Evolutionary conservation across 1,284 basidiomycete species (phyloP), one percentile per base, ranked within the genome.

Genomic region (Ceratobasidium sp.): DNA sequence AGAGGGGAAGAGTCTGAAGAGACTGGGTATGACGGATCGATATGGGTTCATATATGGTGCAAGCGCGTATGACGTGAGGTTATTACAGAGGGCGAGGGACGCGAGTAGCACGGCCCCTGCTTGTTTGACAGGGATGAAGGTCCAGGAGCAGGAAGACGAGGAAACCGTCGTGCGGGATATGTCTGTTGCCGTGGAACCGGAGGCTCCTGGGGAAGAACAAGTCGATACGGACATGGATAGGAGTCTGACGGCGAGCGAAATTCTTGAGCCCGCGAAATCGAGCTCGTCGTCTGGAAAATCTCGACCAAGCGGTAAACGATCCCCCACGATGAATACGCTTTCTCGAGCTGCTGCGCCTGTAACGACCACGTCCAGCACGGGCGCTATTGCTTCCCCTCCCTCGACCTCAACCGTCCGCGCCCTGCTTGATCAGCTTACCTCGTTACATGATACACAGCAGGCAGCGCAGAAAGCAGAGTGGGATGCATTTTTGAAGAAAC

Each of bases 381-480:
- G 44, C 21, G 62, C 73, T 61, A 72, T 50, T 61, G 59, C 54
- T 21, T 61, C 46, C 0, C 26, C 50, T 16, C 75, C 30, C 14
- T 58, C 61, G 23, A 57, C 73, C 44, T 67, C 76, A 30, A 94
- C 91, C 2, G 88, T 98, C 47, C 89, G 91, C 11, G 83, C 83
- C 18, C 83, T 98, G 23, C 85, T 99, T 0, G 86, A 88, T n/a
- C 88, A 94, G 80, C 85, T 98, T 46, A 95, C 89, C 1, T 88
- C 89, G 73, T 91, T 96, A 59, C 96, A 98, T 79, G 95, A 98
- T 78, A 82, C 88, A 75, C 88, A 91, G 66, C 96, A 99, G 79
- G 82, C 85, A 6, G 82, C 86, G 11, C 91, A 91, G 75, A 86
- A 91, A 74, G 88, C 88, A 73, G 91, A 92, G 71, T 99, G 98